Conservation (phyloP, 2,329 filamentous ascomycete species). For the Thermothelomyces thermophilus region DNA sequence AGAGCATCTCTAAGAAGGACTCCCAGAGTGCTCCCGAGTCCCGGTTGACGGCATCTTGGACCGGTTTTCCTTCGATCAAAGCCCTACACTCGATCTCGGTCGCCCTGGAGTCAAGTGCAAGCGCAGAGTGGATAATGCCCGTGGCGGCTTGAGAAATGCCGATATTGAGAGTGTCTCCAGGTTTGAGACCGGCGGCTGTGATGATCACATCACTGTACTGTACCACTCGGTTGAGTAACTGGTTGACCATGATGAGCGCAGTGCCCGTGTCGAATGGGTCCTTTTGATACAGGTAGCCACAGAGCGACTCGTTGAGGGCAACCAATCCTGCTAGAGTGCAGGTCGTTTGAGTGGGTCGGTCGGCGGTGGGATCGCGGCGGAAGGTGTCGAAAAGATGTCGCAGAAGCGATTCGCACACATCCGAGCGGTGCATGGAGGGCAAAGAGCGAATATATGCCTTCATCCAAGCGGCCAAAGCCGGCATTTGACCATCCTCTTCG, state of each 20-base stretch:
- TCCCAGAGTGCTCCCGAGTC: constrained; percentile 76
- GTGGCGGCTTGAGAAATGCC: constrained; percentile 51
- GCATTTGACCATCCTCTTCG: constrained; percentile 47
- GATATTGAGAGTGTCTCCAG: constrained; percentile 41
- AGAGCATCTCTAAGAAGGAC: constrained; percentile 61
- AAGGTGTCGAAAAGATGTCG: constrained; percentile 65
- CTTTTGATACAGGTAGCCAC: constrained; percentile 46
- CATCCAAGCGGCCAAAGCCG: constrained; percentile 72
- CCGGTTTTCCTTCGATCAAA: constrained; percentile 52
- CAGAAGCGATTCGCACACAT: constrained; percentile 73
- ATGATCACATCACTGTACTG: constrained; percentile 56
- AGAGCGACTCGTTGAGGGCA: constrained; percentile 50
- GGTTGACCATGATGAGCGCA: constrained; percentile 56
- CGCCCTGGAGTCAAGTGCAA: constrained; percentile 66
- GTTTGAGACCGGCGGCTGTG: constrained; percentile 43
- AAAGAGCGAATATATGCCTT: constrained; percentile 71
- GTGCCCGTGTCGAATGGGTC: constrained; percentile 42
- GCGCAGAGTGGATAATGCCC: constrained; percentile 57
- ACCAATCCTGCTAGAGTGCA: constrained; percentile 61
- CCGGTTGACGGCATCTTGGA: constrained; percentile 61
- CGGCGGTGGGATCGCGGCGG: constrained; percentile 47
- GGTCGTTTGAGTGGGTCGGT: constrained; percentile 51
- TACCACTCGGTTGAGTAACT: constrained; percentile 58
- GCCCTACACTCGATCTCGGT: constrained; percentile 62
- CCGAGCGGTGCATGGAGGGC: constrained; percentile 65